Evolutionary conservation across 2,329 filamentous ascomycete species (phyloP).

Genomic region (Verticillium nonalfalfae): DNA sequence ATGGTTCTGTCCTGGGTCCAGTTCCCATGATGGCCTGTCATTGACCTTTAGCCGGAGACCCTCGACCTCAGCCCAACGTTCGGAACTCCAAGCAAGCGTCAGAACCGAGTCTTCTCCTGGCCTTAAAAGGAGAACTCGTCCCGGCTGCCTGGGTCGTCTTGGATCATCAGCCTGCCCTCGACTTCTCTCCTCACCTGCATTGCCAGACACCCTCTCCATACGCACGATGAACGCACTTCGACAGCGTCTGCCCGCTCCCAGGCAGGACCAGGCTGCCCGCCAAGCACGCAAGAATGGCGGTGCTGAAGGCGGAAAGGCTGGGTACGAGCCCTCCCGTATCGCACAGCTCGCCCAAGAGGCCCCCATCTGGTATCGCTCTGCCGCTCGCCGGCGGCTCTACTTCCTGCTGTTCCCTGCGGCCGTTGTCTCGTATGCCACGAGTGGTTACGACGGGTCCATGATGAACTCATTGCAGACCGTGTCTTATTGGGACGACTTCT

Average conservation of each 20-base stretch:
- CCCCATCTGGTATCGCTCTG: conserved; percentile 21
- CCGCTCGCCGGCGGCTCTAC: conserved; percentile 21
- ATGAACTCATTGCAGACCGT: conserved; percentile 42
- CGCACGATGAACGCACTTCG: conserved; percentile 16
- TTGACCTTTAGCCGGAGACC: background rate
- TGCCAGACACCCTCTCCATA: background rate
- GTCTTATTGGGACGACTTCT: conserved; percentile 32
- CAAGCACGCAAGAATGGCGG: conserved; percentile 13
- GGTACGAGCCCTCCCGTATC: conserved; percentile 19
- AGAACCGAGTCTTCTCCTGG: background rate
- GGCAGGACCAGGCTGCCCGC: conserved; percentile 14
- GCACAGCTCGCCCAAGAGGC: conserved; percentile 18
- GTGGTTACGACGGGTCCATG: conserved; percentile 42
- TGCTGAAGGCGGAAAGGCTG: conserved; percentile 2
- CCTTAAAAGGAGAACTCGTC: background rate
- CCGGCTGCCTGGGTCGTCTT: background rate
- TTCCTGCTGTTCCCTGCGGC: conserved; percentile 24
- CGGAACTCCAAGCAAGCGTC: background rate
- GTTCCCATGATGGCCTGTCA: background rate
- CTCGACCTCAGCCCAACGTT: background rate
- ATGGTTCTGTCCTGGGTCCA: background rate
- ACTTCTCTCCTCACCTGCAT: background rate
- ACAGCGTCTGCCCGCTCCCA: conserved; percentile 17
- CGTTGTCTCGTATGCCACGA: conserved; percentile 31
- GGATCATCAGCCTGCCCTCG: background rate